Base-by-base conservation (phyloP, 148 eudicot species). In the Simmondsia chinensis region DNA sequence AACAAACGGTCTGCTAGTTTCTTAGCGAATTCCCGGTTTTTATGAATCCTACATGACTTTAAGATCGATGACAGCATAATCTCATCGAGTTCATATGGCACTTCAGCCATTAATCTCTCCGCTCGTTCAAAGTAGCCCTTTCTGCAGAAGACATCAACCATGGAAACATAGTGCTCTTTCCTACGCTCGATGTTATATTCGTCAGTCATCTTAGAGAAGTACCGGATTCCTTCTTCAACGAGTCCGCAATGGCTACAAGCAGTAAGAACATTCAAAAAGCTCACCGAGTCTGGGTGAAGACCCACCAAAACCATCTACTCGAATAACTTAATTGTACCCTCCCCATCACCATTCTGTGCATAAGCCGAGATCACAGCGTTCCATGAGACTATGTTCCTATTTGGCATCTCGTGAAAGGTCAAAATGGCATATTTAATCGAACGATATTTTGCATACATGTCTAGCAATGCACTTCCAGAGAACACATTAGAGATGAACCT, bases 401-500 rank as follows among this genome's bases (percentile, higher is more conserved):
- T 43, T 24, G 88, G 77, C 85, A 84, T 84, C 58, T 80, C 85
- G 11, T 46, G 35, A 54, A 84, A 84, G 50, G 60, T 47, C 34
- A 25, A 51, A 25, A 61, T 38, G 20, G 85, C 73, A 26, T 74
- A 71, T 51, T 49, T 69, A 46, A 80, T 49, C 13, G 74, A 80
- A 40, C 95, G 89, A 62, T 80, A 80, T 60, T 84, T 80, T 48
- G 95, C 85, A 62, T 84, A 84, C 89, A 77, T 77, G 69, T 74
- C 95, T 5, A 80, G 42, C 46, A 84, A 71, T 20, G 85, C 84
- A 54, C 80, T 71, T 20, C 89, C 89, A 38, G 65, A 77, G 23
- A 50, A 77, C 39, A 84, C 89, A n/a, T 74, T 80, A 5, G 79
- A 61, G 57, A 63, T 31, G 33, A 63, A 84, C 4, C 94, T 85